Conservation (phyloP, 345 rosid species). For the Tarenaya hassleriana region DNA sequence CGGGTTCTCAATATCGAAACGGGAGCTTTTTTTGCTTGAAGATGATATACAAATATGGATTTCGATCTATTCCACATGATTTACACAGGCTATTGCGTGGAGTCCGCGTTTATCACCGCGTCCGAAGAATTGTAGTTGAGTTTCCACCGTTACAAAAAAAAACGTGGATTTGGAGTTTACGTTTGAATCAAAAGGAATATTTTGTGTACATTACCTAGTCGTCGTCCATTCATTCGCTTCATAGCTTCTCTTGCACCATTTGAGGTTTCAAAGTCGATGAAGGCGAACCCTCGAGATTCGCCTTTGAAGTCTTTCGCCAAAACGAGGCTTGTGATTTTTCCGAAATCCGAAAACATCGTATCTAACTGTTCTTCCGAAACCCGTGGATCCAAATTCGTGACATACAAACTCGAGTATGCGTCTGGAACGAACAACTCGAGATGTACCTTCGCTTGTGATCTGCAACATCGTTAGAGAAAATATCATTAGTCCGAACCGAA, state of each 20-base stretch:
- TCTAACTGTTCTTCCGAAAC: slow-evolving; percentile 16
- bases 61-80: too few species aligned
- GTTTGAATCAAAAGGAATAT: background rate
- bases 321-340: slow-evolving; percentile 10
- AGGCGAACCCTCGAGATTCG: slow-evolving; percentile 24
- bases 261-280: slow-evolving; percentile 19
- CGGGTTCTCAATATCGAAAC: too few species aligned
- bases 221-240: slow-evolving; percentile 9
- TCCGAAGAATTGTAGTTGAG: too few species aligned
- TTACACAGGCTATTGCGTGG: too few species aligned
- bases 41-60: too few species aligned
- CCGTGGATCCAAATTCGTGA: slow-evolving; percentile 19
- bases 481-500: too few species aligned
- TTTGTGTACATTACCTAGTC: slow-evolving; percentile 15
- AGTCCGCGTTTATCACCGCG: too few species aligned
- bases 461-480: background rate
- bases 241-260: slow-evolving; percentile 17
- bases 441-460: slow-evolving; percentile 23
- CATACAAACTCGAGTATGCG: slow-evolving; percentile 13
- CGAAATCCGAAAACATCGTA: slow-evolving; percentile 13
- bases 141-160: too few species aligned
- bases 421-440: background rate
- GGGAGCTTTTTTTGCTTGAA: too few species aligned
- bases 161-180: background rate
- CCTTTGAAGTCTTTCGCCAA: slow-evolving; percentile 24